Base-by-base conservation (phyloP, 768 basidiomycete genomes). In the Tricholomella constricta region DNA sequence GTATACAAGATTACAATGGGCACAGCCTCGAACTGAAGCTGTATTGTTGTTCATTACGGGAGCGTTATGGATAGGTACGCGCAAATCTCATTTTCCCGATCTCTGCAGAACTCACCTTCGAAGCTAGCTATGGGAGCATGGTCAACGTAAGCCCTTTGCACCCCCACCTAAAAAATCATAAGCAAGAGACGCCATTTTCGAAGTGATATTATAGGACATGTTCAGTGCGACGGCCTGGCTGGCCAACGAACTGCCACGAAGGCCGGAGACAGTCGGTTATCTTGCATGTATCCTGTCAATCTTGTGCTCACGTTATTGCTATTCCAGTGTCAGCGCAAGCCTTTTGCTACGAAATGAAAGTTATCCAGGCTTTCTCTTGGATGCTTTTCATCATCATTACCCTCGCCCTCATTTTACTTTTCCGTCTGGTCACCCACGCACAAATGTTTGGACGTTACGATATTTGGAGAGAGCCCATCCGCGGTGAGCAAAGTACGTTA, bases 331-430 rank as follows among this genome's bases (percentile, higher is more conserved):
- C 79, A 45, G 68, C 70, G 7, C 72, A 73, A 58, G 65, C 71
- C 23, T 91, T 78, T 58, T 92, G 90, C 65, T 86, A 88, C 65
- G 81, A 89, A 63, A 88, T 91, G 85, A 89, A 87, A 68, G 84
- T 84, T 41, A 76, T 89, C 29, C 81, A 90, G 58, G 88, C 86
- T 2, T 81, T 91, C 65, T 90, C 89, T 0, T 91, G 90, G 90
- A 75, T 81, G 63, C 69, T 82, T 46, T 91, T 91, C 62, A 74
- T 75, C 20, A 42, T 74, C 17, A 71, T 71, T 48, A 63, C 68
- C 8, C 51, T 77, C 35, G 85, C 82, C 52, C 72, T 89, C 61
- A 52, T 77, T 51, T 74, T 88, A 55, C 70, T 89, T 27, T 57
- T 87, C 57, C 56, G 75, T 31, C 80, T 91, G 35, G 79, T 85